phyloP scores from a whole-genome alignment of 495 filamentous ascomycete genomes.

The Trichoderma virens region DNA sequence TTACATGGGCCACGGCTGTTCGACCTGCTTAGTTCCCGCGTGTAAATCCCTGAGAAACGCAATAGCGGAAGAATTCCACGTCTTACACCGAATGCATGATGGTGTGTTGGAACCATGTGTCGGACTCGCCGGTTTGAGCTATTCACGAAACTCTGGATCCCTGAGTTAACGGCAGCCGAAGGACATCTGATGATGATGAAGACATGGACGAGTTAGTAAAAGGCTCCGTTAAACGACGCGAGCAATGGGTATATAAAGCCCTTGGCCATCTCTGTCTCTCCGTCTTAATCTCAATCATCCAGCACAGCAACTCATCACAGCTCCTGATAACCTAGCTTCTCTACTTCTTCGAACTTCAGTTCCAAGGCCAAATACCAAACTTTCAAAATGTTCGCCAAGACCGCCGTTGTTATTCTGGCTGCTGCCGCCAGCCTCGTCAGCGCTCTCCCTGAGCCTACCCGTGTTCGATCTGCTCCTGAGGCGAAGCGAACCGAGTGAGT shows the following conservation, averaged over 20 bases:
- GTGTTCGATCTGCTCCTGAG: not conserved
- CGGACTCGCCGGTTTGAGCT: not conserved
- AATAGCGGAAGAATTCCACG: not conserved
- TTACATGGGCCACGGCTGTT: not conserved
- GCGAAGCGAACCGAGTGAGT: slow-evolving; percentile 3
- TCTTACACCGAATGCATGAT: not conserved
- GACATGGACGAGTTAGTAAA: not conserved
- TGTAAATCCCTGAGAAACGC: not conserved
- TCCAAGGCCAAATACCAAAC: not conserved
- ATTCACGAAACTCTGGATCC: not conserved
- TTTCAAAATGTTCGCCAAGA: slow-evolving; percentile 2
- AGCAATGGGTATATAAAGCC: not conserved
- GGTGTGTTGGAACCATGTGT: not conserved
- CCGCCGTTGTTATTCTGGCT: not conserved
- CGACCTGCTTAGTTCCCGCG: not conserved
- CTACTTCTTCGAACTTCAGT: not conserved
- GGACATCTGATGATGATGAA: not conserved
- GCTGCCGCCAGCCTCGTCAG: slow-evolving; percentile 1
- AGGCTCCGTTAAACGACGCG: not conserved
- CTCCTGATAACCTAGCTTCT: not conserved
- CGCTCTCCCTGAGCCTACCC: slow-evolving; percentile 4
- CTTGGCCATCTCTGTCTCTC: not conserved
- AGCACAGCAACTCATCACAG: not conserved
- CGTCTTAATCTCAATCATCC: not conserved
- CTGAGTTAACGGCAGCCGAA: not conserved